Evolutionary conservation across 2,329 filamentous ascomycete genomes (phyloP).

Genomic region (Botrytis fabae): DNA sequence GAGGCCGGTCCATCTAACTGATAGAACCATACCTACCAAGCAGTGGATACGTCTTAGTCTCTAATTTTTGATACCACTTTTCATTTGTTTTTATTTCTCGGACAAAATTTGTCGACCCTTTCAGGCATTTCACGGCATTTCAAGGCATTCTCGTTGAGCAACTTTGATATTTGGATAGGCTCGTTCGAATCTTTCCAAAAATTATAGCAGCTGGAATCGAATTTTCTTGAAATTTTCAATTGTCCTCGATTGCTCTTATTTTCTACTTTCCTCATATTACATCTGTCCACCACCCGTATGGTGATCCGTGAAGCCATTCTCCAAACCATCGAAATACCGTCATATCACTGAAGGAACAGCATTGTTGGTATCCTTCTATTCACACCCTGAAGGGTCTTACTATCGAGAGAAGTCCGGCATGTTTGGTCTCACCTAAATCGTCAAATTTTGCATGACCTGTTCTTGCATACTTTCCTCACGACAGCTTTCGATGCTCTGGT

Average conservation of each 20-base stretch:
- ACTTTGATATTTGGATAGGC: not conserved
- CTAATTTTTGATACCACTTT: not conserved
- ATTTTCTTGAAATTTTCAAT: not conserved
- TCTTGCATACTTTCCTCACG: constrained; percentile 20
- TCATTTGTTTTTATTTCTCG: not conserved
- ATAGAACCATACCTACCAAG: not conserved
- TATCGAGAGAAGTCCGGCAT: constrained; percentile 1
- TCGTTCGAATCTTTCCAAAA: not conserved
- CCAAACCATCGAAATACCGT: constrained; percentile 16
- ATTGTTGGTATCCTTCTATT: constrained; percentile 17
- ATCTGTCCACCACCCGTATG: constrained; percentile 14
- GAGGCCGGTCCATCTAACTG: constrained; percentile 7
- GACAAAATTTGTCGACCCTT: constrained; percentile 1
- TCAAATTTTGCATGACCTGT: not conserved
- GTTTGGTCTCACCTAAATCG: not conserved
- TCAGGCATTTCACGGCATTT: not conserved
- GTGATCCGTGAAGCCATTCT: constrained; percentile 25
- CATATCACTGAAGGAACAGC: constrained; percentile 21
- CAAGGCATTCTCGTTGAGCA: not conserved
- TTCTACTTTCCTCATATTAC: not conserved
- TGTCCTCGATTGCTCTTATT: constrained; percentile 8
- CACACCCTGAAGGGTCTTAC: not conserved
- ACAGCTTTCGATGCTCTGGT: not conserved
- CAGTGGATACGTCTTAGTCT: not conserved
- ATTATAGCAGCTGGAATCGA: not conserved